Conservation (phyloP, 768 basidiomycete genomes). For the Trametes meyenii region DNA sequence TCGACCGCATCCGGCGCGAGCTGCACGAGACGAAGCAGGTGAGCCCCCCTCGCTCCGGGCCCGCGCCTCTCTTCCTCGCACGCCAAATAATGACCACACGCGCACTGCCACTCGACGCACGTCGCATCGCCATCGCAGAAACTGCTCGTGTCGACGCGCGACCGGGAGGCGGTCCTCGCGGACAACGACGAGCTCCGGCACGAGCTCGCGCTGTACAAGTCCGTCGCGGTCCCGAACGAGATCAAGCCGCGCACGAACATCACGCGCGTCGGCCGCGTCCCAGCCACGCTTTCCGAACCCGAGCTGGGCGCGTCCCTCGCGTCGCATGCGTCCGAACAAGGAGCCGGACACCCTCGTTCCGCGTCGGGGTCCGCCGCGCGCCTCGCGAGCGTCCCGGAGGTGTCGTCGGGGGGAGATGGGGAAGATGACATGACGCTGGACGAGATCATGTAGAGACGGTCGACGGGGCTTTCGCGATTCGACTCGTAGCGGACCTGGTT, state of each 20-base stretch:
- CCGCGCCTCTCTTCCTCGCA: not conserved
- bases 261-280: slow-evolving; percentile 37
- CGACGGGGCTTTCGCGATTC: too few species aligned
- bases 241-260: slow-evolving; percentile 37
- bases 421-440: slow-evolving; percentile 37
- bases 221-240: slow-evolving; percentile 35
- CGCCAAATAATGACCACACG: not conserved
- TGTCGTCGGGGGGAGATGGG: slow-evolving; percentile 18
- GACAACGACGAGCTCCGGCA: slow-evolving; percentile 36
- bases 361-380: slow-evolving; percentile 4
- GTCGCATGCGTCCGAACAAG: too few species aligned
- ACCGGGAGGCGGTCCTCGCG: slow-evolving; percentile 33
- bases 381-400: slow-evolving; percentile 20
- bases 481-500: not conserved
- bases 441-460: slow-evolving; percentile 30
- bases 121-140: slow-evolving; percentile 25
- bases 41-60: slow-evolving; percentile 32
- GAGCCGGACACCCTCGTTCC: not conserved
- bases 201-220: slow-evolving; percentile 40
- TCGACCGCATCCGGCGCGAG: slow-evolving; percentile 82
- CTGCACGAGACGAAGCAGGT: slow-evolving; percentile 83
- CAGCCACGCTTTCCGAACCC: slow-evolving; percentile 11
- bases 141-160: slow-evolving; percentile 35
- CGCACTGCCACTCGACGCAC: not conserved
- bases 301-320: slow-evolving; percentile 2